These are phyloP conservation scores for Beauveria asiatica DNA, from an alignment of 2,329 filamentous ascomycete genomes.

Conservation along the genomic window DNA sequence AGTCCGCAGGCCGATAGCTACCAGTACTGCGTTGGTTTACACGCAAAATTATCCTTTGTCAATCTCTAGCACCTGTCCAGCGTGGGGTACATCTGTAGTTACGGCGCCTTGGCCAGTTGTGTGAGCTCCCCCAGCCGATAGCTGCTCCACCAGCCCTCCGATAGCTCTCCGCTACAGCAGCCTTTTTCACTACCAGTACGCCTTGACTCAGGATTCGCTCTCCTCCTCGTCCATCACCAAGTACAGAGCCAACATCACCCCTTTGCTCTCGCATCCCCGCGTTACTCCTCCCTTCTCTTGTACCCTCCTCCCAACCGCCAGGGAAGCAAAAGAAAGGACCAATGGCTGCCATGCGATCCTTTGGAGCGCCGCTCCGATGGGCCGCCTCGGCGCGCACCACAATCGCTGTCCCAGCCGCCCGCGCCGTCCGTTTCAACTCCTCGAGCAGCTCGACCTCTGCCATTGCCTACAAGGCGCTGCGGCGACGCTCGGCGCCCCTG, in stretches of 20 bases:
- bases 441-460: conserved; percentile 71
- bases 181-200: background rate
- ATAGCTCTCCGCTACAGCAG: conserved; percentile 5
- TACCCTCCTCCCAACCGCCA: background rate
- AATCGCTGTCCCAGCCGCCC: conserved; percentile 16
- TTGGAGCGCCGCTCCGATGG: conserved; percentile 32
- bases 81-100: background rate
- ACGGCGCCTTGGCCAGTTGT: background rate
- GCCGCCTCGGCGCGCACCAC: conserved; percentile 20
- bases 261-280: background rate
- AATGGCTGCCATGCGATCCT: conserved; percentile 39
- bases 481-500: conserved; percentile 78
- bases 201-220: background rate
- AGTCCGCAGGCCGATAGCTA: too few species aligned
- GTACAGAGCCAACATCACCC: background rate
- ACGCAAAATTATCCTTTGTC: too few species aligned
- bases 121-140: background rate
- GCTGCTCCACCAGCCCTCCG: conserved; percentile 8
- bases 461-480: conserved; percentile 93
- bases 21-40: too few species aligned
- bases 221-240: background rate
- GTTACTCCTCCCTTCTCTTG: background rate
- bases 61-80: background rate
- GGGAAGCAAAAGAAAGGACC: conserved; percentile 12
- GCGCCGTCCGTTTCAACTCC: conserved; percentile 27